Conservation (phyloP, 2,329 filamentous ascomycete species). For the Aspergillus novoparasiticus region DNA sequence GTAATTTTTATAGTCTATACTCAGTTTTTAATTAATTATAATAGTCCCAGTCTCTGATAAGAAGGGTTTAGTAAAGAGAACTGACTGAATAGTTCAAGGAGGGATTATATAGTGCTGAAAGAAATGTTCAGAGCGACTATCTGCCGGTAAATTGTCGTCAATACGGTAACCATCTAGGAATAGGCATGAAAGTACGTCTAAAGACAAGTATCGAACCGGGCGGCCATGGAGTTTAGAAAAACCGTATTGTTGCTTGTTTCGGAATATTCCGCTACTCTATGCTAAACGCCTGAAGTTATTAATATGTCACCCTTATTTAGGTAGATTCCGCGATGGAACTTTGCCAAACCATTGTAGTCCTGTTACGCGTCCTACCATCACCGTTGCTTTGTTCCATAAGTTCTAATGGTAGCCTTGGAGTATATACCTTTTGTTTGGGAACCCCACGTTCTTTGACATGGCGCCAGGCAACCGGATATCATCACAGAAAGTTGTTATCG, state of each 20-base stretch:
- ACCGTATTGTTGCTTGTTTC: no score
- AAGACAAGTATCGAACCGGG: not conserved
- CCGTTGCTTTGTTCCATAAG: not conserved
- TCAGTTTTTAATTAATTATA: no score
- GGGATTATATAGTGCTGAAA: no score
- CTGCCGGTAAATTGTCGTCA: not conserved
- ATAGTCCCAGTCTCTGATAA: no score
- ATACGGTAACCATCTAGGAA: not conserved
- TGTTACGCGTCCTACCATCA: not conserved
- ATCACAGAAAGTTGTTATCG: not conserved
- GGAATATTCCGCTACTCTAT: no score
- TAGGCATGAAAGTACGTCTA: not conserved
- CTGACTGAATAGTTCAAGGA: no score
- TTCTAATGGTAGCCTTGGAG: not conserved
- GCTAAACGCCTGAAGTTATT: not conserved
- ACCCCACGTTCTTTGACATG: not conserved
- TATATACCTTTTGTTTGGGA: not conserved
- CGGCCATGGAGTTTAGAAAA: not conserved
- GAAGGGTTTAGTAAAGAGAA: no score
- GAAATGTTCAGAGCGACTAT: no score
- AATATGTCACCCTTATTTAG: not conserved
- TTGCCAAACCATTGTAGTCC: not conserved
- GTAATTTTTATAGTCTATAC: no score
- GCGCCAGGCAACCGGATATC: not conserved
- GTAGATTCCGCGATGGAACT: not conserved